Percentiles rank a stretch among this genome's conserved stretches.
phyloP scores from a whole-genome alignment of 768 basidiomycete species.

The Tephrocybe sp. region DNA sequence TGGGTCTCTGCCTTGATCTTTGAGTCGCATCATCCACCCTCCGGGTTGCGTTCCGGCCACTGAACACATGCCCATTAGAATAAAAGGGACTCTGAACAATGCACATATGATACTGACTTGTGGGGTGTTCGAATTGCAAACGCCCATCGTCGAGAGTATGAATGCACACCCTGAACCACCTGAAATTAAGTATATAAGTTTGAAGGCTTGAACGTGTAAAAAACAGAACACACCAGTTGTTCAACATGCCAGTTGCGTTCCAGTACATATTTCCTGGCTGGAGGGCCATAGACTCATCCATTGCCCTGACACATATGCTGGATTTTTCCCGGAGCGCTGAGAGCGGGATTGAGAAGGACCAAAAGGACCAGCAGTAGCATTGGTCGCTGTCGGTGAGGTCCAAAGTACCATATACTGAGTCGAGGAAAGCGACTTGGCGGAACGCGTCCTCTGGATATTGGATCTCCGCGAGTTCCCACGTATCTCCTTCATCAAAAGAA shows the following conservation, averaged over 20 bases:
- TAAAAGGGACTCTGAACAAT: not conserved
- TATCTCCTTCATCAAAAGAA: slow-evolving; percentile 49
- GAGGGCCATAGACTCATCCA: slow-evolving; percentile 49
- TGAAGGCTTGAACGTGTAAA: not conserved
- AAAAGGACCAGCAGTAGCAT: slow-evolving; percentile 65
- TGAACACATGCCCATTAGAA: slow-evolving; percentile 7
- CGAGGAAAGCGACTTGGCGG: slow-evolving; percentile 33
- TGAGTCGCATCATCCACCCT: slow-evolving; percentile 65
- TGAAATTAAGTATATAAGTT: slow-evolving; percentile 18
- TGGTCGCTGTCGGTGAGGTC: slow-evolving; percentile 47
- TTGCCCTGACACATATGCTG: slow-evolving; percentile 46
- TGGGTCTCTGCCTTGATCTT: slow-evolving; percentile 41
- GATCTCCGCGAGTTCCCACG: slow-evolving; percentile 43
- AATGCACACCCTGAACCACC: slow-evolving; percentile 59
- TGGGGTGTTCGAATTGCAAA: slow-evolving; percentile 58
- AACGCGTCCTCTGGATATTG: slow-evolving; percentile 50
- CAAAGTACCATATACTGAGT: slow-evolving; percentile 45
- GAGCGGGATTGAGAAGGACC: slow-evolving; percentile 39
- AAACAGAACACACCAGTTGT: slow-evolving; percentile 43
- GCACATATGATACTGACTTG: slow-evolving; percentile 24
- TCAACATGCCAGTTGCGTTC: slow-evolving; percentile 64
- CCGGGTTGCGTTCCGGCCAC: slow-evolving; percentile 40
- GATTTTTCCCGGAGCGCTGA: slow-evolving; percentile 29
- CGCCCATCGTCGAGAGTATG: slow-evolving; percentile 29
- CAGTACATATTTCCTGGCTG: slow-evolving; percentile 59